These are phyloP conservation scores for Sporobolomyces phaffii DNA, from an alignment of 768 basidiomycete genomes.

Conservation along the genomic window DNA sequence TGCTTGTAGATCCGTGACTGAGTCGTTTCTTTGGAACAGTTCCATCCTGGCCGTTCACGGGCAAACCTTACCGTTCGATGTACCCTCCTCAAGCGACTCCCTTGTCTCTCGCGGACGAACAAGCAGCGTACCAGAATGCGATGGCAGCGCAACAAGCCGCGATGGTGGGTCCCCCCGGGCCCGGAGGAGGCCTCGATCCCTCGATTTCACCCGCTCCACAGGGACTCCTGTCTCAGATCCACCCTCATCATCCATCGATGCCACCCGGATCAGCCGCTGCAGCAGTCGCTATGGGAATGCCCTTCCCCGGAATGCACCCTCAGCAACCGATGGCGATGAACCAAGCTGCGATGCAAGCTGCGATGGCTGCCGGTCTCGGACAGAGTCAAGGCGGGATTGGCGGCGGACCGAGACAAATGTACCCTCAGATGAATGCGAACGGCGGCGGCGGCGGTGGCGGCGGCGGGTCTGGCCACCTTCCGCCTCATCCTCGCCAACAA, in stretches of 20 bases:
- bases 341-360: neutral
- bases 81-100: conserved; percentile 53
- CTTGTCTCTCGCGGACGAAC: neutral
- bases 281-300: conserved; percentile 7
- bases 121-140: conserved; percentile 13
- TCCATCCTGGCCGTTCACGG: conserved; percentile 77
- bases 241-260: neutral
- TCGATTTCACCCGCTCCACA: conserved; percentile 8
- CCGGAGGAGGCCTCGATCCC: conserved; percentile 5
- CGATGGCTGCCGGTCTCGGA: neutral
- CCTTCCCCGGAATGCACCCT: conserved; percentile 6
- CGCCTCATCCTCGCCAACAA: neutral
- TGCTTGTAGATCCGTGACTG: no score
- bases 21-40: conserved; percentile 50
- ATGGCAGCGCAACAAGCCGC: conserved; percentile 8
- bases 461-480: no score
- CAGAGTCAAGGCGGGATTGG: neutral
- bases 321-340: conserved; percentile 9
- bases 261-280: neutral
- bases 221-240: neutral
- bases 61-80: conserved; percentile 74
- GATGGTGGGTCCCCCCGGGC: neutral
- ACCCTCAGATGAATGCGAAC: neutral
- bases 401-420: conserved; percentile 8
- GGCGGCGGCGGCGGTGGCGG: neutral